phyloP scores from a whole-genome alignment of 1,139 yeast genomes.

The Candida tetrigidarum region DNA sequence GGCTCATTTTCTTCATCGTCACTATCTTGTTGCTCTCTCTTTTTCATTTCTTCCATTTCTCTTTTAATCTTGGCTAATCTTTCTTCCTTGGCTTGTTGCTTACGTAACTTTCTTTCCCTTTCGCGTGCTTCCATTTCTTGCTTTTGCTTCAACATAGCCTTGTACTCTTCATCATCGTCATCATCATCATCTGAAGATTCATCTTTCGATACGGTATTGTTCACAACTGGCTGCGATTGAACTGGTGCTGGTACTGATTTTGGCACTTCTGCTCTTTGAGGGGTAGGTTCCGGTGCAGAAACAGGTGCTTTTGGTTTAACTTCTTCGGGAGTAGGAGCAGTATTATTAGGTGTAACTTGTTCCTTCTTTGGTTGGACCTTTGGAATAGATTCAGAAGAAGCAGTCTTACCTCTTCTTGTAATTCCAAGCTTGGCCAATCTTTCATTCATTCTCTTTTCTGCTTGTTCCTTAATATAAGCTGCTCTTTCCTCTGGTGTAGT shows the following conservation, averaged over 20 bases:
- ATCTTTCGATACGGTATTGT: constrained; percentile 11
- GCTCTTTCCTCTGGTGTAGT: constrained; percentile 68
- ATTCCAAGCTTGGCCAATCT: constrained; percentile 86
- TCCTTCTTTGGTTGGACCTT: constrained; percentile 6
- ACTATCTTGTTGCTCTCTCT: constrained; percentile 35
- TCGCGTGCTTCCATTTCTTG: constrained; percentile 53
- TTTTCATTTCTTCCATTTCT: constrained; percentile 65
- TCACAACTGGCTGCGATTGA: constrained; percentile 6
- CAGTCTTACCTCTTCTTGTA: constrained; percentile 24
- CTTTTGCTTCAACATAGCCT: constrained; percentile 49
- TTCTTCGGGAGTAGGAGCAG: constrained; percentile 7
- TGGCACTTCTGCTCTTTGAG: constrained; percentile 8
- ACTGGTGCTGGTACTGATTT: constrained; percentile 9
- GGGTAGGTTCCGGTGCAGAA: constrained; percentile 8
- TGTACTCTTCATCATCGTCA: constrained; percentile 53
- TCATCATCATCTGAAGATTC: constrained; percentile 35
- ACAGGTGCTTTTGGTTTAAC: constrained; percentile 7
- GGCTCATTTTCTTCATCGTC: constrained; percentile 40
- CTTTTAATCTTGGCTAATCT: constrained; percentile 61
- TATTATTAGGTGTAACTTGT: neutral
- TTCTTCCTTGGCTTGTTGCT: constrained; percentile 54
- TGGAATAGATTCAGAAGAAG: constrained; percentile 9
- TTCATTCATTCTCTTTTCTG: constrained; percentile 88
- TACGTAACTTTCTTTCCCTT: constrained; percentile 49
- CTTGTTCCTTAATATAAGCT: constrained; percentile 87